Conservation (phyloP, 768 basidiomycete species). For the Arthromyces matolae region DNA sequence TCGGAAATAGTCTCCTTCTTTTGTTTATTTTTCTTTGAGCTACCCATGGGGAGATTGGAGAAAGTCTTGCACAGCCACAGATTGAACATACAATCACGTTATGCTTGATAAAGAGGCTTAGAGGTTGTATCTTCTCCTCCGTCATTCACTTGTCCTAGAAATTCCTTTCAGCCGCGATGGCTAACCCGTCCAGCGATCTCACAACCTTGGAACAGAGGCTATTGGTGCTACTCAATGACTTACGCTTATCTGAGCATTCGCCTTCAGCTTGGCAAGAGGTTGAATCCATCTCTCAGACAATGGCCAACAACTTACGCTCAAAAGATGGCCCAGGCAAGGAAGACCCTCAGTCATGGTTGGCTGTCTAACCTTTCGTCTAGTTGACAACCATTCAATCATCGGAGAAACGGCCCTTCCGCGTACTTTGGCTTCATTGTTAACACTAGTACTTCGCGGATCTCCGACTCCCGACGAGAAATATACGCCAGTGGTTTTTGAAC, state of each 20-base stretch:
- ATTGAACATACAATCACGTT: not conserved
- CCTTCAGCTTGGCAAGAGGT: constrained; percentile 48
- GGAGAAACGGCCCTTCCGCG: constrained; percentile 65
- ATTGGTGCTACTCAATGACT: constrained; percentile 25
- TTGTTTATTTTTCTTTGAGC: constrained; percentile 54
- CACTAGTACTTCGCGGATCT: constrained; percentile 48
- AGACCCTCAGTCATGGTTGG: not conserved
- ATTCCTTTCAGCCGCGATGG: constrained; percentile 13
- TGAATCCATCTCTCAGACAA: constrained; percentile 45
- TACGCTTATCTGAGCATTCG: constrained; percentile 30
- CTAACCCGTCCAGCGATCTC: constrained; percentile 29
- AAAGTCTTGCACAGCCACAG: constrained; percentile 15
- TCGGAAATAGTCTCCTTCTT: constrained; percentile 45
- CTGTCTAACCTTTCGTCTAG: constrained; percentile 31
- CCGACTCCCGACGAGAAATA: constrained; percentile 42
- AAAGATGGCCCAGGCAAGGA: constrained; percentile 49
- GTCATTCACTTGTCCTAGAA: constrained; percentile 1
- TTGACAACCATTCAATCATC: constrained; percentile 67
- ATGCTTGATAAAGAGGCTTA: not conserved
- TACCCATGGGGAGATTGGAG: constrained; percentile 38
- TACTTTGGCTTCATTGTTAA: constrained; percentile 58
- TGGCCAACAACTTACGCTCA: constrained; percentile 62
- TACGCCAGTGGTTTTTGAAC: constrained; percentile 55
- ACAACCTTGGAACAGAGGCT: constrained; percentile 30
- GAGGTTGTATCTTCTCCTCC: not conserved